A percentile compares a stretch with the other conserved stretches of the same genome.
Conservation (phyloP, 352 stramenopile genomes). For the Globisporangium lucens region DNA sequence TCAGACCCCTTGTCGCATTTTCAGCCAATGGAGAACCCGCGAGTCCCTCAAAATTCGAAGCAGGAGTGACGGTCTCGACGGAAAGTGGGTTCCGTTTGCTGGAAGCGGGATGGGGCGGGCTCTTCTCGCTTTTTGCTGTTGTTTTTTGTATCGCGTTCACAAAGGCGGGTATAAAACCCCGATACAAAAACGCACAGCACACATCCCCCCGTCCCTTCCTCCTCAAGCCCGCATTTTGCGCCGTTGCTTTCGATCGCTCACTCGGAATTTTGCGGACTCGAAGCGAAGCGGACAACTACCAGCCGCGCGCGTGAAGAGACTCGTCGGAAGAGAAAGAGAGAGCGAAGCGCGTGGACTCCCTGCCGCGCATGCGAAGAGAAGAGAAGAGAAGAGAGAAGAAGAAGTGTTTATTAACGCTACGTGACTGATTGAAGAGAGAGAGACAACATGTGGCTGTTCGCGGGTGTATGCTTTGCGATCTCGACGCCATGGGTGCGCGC, state of each 20-base stretch:
- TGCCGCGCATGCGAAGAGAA: background rate
- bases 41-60: background rate
- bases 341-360: constrained; percentile 1
- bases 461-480: constrained; percentile 22
- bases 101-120: background rate
- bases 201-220: background rate
- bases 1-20: background rate
- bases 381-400: constrained; percentile 2
- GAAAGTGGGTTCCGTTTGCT: background rate
- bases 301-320: background rate
- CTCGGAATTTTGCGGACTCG: constrained; percentile 10
- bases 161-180: background rate
- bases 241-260: background rate
- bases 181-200: background rate
- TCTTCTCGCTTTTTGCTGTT: background rate
- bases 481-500: constrained; percentile 18
- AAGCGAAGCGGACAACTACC: constrained; percentile 1
- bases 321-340: constrained; percentile 11
- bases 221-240: too few relatives aligned
- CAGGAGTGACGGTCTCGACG: constrained; percentile 1
- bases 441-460: constrained; percentile 23
- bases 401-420: background rate
- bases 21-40: background rate
- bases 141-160: background rate
- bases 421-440: constrained; percentile 2